Conservation (phyloP, 345 rosid genomes). For the Bruguiera gymnorhiza region DNA sequence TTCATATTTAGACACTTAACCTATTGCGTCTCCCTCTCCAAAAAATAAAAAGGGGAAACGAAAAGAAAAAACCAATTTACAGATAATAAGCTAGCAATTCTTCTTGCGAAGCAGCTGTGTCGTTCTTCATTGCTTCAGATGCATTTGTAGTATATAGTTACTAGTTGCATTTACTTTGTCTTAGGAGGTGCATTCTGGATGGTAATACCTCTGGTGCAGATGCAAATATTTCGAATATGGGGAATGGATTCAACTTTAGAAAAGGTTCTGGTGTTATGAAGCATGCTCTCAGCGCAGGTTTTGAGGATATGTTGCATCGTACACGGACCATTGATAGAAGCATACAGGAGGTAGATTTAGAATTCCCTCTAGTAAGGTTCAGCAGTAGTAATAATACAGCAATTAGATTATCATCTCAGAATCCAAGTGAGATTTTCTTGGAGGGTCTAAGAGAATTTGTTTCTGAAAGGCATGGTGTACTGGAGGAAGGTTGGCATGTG, state of each 20-base stretch:
- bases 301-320: constrained; percentile 44
- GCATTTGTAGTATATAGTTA: constrained; percentile 19
- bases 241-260: constrained; percentile 45
- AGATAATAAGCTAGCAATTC: too few relatives aligned
- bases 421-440: constrained; percentile 61
- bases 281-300: constrained; percentile 35
- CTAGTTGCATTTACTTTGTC: constrained; percentile 37
- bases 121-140: background rate
- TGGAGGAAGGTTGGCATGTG: constrained; percentile 84
- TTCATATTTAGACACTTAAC: too few relatives aligned
- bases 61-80: too few relatives aligned
- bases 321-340: constrained; percentile 33
- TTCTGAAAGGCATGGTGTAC: constrained; percentile 74
- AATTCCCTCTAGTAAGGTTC: constrained; percentile 43
- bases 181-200: constrained; percentile 53
- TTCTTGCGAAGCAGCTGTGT: background rate
- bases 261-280: constrained; percentile 43
- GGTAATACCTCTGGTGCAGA: constrained; percentile 54
- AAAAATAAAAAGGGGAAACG: too few relatives aligned
- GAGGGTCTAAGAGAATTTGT: constrained; percentile 73
- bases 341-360: constrained; percentile 43
- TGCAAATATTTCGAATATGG: constrained; percentile 37
- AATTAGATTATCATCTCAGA: constrained; percentile 51
- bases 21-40: too few relatives aligned
- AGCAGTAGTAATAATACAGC: constrained; percentile 44